These are phyloP conservation scores for Barbarea vulgaris DNA, from an alignment of 345 rosid genomes.

Conservation along the genomic window DNA sequence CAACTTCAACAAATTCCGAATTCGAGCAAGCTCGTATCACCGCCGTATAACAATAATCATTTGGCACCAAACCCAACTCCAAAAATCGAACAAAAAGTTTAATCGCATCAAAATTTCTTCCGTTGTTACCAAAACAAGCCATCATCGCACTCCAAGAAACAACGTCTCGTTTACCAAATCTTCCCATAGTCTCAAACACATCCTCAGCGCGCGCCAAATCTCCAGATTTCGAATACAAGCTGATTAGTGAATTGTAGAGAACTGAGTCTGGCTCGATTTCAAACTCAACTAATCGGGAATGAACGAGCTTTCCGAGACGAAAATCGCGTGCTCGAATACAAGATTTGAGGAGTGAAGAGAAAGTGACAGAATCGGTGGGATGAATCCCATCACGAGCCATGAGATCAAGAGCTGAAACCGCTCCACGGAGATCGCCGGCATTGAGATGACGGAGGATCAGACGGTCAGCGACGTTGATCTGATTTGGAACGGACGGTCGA, in stretches of 20 bases:
- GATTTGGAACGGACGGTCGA: conserved; percentile 40
- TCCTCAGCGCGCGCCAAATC: conserved; percentile 47
- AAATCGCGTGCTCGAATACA: conserved; percentile 67
- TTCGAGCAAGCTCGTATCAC: conserved; percentile 64
- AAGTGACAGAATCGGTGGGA: conserved; percentile 54
- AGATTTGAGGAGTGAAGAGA: conserved; percentile 71
- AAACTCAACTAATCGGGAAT: conserved; percentile 46
- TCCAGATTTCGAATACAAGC: conserved; percentile 68
- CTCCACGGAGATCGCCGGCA: conserved; percentile 57
- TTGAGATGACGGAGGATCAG: conserved; percentile 54
- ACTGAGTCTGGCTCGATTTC: conserved; percentile 58
- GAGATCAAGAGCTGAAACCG: conserved; percentile 57
- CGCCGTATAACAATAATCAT: conserved; percentile 69
- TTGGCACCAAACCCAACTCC: conserved; percentile 57
- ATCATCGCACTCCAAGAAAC: conserved; percentile 82
- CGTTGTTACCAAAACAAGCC: conserved; percentile 61
- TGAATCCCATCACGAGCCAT: conserved; percentile 45
- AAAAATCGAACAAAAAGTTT: conserved; percentile 54
- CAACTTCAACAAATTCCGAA: conserved; percentile 35
- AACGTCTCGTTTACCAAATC: conserved; percentile 51
- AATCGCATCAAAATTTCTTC: conserved; percentile 49
- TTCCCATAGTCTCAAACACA: conserved; percentile 57
- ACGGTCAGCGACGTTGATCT: conserved; percentile 37
- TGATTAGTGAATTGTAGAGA: conserved; percentile 63
- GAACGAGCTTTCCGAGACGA: conserved; percentile 60